Evolutionary conservation across 2,329 filamentous ascomycete genomes (phyloP).

Genomic region (Sporothrix euskadiensis): DNA sequence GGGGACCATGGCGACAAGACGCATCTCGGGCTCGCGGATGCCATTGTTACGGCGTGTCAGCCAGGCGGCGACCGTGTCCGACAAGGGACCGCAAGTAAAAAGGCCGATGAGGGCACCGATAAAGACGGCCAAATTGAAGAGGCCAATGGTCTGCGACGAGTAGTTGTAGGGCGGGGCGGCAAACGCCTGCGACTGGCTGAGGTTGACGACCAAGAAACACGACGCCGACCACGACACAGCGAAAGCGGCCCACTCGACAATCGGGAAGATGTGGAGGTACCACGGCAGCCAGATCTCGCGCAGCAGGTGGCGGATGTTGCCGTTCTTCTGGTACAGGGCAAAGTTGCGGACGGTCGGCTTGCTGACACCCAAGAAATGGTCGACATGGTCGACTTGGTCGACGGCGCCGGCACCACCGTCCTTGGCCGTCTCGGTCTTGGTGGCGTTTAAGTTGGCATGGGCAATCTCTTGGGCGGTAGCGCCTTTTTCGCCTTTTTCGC

Average conservation of each 20-base stretch:
- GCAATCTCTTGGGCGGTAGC: neutral
- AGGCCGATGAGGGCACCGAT: conserved; percentile 47
- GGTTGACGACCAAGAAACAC: conserved; percentile 56
- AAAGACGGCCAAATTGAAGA: conserved; percentile 51
- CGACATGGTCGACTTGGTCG: conserved; percentile 48
- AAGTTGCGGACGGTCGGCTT: conserved; percentile 58
- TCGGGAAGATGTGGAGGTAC: conserved; percentile 63
- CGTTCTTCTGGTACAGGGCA: conserved; percentile 50
- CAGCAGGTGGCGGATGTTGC: conserved; percentile 52
- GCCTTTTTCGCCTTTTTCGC: neutral
- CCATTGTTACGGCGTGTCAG: conserved; percentile 47
- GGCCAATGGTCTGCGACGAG: conserved; percentile 46
- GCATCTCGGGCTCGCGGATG: conserved; percentile 52
- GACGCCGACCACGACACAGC: conserved; percentile 54
- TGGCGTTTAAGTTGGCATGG: neutral
- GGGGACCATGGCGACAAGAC: conserved; percentile 47
- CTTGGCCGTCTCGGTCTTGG: neutral
- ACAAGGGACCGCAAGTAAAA: conserved; percentile 46
- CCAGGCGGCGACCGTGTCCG: conserved; percentile 46
- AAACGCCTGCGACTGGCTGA: conserved; percentile 54
- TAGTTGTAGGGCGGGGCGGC: conserved; percentile 48
- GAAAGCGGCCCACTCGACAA: conserved; percentile 63
- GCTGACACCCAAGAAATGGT: conserved; percentile 58
- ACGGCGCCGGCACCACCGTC: neutral
- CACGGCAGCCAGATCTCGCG: conserved; percentile 61